Evolutionary conservation across 2,329 filamentous ascomycete species (phyloP).

Genomic region (Calonectria pteridis): DNA sequence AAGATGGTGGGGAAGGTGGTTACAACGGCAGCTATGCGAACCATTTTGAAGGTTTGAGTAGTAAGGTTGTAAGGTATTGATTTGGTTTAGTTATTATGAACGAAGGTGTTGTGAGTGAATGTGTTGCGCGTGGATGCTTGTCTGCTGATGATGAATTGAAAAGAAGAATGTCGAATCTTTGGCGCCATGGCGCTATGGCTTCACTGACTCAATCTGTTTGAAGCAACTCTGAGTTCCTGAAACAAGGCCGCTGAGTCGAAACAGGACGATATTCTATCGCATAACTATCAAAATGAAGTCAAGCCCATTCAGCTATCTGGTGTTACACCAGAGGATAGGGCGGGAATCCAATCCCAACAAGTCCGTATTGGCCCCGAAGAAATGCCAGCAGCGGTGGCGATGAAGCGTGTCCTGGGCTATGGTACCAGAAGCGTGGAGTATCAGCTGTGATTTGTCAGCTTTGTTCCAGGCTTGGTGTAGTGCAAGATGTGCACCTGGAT

Average conservation of each 20-base stretch:
- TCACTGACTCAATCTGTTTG: neutral
- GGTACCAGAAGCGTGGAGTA: neutral
- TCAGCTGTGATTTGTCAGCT: neutral
- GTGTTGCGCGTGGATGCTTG: neutral
- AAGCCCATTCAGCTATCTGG: neutral
- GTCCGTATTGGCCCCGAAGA: neutral
- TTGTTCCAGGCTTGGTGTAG: neutral
- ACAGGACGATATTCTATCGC: neutral
- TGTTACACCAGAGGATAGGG: neutral
- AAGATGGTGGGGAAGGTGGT: neutral
- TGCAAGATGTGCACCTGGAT: neutral
- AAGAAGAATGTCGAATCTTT: too few species aligned
- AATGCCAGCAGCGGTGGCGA: neutral
- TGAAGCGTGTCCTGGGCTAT: too few species aligned
- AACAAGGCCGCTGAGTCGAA: neutral
- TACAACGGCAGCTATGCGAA: neutral
- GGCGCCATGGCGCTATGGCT: neutral
- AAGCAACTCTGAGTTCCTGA: neutral
- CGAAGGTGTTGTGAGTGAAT: neutral
- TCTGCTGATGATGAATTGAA: neutral
- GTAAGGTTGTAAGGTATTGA: neutral
- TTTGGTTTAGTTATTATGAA: too few species aligned
- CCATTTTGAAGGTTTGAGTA: neutral
- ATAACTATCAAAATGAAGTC: neutral
- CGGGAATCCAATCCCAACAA: neutral